Percentiles rank a stretch among this genome's conserved stretches.
Evolutionary conservation across 192 early-diverging fungal genomes (phyloP).

Genomic region (Glomus cerebriforme): DNA sequence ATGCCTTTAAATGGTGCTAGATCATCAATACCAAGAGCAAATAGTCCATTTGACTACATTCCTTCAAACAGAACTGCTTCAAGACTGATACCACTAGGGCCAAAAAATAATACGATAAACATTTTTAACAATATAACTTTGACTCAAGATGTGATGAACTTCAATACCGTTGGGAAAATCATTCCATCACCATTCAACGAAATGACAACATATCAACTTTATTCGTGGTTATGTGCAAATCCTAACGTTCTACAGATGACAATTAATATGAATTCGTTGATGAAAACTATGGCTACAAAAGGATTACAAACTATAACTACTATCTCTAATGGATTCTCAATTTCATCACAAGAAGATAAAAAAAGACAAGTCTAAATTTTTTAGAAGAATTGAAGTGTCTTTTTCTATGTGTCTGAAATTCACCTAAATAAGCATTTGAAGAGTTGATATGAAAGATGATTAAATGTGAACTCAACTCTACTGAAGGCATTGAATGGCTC

Average conservation of each 20-base stretch:
- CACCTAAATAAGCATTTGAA: not conserved
- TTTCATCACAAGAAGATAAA: too few species aligned
- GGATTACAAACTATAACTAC: not conserved
- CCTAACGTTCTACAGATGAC: not conserved
- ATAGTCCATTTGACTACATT: too few species aligned
- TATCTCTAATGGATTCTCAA: too few species aligned
- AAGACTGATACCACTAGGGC: too few species aligned
- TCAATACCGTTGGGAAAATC: not conserved
- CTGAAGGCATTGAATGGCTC: not conserved
- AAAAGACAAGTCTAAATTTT: not conserved
- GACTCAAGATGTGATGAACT: not conserved
- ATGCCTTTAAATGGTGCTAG: too few species aligned
- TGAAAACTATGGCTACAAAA: not conserved
- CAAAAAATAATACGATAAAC: too few species aligned
- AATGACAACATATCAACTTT: not conserved
- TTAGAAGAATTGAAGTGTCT: constrained; percentile 8
- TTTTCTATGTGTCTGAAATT: not conserved
- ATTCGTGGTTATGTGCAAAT: not conserved
- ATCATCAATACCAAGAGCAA: too few species aligned
- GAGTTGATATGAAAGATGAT: not conserved
- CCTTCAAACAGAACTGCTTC: too few species aligned
- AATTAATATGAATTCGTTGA: not conserved
- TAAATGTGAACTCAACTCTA: not conserved
- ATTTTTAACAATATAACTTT: not conserved
- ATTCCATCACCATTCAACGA: not conserved